A percentile compares a stretch with the other conserved stretches of the same genome.
These are phyloP conservation scores for Skeletonema potamos DNA, from an alignment of 108 stramenopile genomes.

Conservation along the genomic window DNA sequence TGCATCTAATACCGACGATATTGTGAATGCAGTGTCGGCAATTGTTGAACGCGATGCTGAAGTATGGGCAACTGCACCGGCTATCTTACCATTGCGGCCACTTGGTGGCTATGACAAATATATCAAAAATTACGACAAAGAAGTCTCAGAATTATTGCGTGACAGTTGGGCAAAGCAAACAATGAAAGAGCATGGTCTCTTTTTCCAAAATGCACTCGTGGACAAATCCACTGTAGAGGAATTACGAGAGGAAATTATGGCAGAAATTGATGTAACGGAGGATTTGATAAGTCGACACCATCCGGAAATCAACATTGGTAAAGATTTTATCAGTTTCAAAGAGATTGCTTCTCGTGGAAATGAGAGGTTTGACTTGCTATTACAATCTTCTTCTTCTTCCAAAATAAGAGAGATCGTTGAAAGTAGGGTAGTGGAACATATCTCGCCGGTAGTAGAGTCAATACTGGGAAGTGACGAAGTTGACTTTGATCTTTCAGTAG, in stretches of 20 bases:
- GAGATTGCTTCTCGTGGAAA: constrained; percentile 61
- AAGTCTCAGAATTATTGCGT: background rate
- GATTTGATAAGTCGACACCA: constrained; percentile 19
- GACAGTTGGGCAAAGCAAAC: constrained; percentile 17
- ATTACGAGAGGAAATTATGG: constrained; percentile 20
- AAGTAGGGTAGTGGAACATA: constrained; percentile 5
- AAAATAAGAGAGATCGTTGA: constrained; percentile 13
- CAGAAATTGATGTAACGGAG: constrained; percentile 31
- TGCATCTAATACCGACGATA: background rate
- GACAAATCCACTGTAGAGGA: constrained; percentile 11
- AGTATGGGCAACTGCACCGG: constrained; percentile 57
- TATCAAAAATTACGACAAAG: background rate
- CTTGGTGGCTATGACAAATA: constrained; percentile 15
- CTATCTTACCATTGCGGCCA: constrained; percentile 43
- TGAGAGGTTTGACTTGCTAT: constrained; percentile 54
- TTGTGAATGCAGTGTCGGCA: background rate
- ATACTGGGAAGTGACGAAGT: constrained; percentile 29
- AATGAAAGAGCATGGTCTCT: constrained; percentile 44
- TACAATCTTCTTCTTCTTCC: constrained; percentile 1
- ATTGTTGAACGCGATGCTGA: constrained; percentile 8
- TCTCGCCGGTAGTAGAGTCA: constrained; percentile 8
- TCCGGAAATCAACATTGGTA: constrained; percentile 47
- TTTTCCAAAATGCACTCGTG: constrained; percentile 31
- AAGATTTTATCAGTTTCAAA: constrained; percentile 51
- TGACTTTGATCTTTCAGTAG: constrained; percentile 61